Evolutionary conservation across 129 eudicot species (phyloP), one percentile per base, ranked within the genome.

Genomic region (Lactuca sativa): DNA sequence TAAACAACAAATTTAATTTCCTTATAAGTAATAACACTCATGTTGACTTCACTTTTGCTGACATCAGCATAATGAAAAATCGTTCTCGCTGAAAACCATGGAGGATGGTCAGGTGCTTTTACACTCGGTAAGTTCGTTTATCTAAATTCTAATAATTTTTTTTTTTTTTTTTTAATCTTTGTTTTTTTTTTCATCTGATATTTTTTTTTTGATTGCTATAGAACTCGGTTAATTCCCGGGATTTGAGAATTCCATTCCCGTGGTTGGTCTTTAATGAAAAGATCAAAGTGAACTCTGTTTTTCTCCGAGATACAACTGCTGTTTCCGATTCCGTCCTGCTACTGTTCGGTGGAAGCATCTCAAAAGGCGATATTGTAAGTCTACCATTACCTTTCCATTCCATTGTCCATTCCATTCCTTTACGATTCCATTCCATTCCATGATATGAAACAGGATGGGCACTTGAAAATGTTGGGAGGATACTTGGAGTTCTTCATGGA

Each of bases 181-280:
- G 21, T 41, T 54, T 66, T 60, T 33, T 47, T 10, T 14, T 76
- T 34, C 3, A 36, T 60, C 52, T 58, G 25, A 34, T 7, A 34
- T 7, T 13, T 52, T 54, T 66, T n/a, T 54, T 51, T 38, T 72
- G 61, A 36, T 63, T 68, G 31, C 36, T 38, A 54, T 62, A 93
- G 98, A 89, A 89, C 80, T 93, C 98, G n/a, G 92, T 85, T 49
- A 93, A 86, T 79, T 92, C 98, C 56, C 95, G 95, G 17, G 85
- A 87, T 77, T 73, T 91, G 43, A 83, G 59, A 36, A 89, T 93
- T 58, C 95, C 96, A 4, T 93, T 77, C 78, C 98, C 98, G 44
- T 93, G 98, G 98, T 77, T 93, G 54, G 95, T 85, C 68, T 93
- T 89, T 83, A 93, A 93, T 78, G 98, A 93, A 57, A 93, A 93